Evolutionary conservation across 2,329 filamentous ascomycete species (phyloP), one percentile per base, ranked within the genome.

Genomic region (Pestalotiopsis sp.): DNA sequence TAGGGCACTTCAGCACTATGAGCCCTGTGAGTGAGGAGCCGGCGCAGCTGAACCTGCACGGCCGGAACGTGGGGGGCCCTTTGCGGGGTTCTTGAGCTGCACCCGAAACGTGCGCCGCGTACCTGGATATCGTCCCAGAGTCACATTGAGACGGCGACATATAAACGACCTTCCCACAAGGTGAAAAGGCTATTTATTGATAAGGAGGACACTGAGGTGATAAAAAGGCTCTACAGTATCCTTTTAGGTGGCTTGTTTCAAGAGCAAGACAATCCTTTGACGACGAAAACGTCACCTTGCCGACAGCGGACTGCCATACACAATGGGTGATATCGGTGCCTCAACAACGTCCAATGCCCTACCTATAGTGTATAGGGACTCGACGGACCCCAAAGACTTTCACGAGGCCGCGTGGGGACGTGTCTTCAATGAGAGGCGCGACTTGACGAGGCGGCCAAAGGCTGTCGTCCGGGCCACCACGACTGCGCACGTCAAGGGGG

Each of bases 361-460:
- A 35, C 71, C 71, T 30, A 73, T 75, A 64, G 67, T 75, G 64
- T 75, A 70, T 68, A 68, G 70, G 30, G 71, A 74, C 22, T 70
- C 68, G 65, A 69, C 73, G 13, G 72, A 75, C 48, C 63, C 68
- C 62, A 67, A 67, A 5, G 67, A 64, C 17, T 78, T 75, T 66
- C 38, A 71, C 30, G 72, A 75, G 26, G 76, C 76, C 9, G 74
- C 73, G 39, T 73, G 74, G 68, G 75, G 79, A 14, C 77, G 82
- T 22, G 78, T 85, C 26, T 85, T 85, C 78, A 85, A 85, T 71
- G 70, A 76, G 24, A 77, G 79, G 6, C 74, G 79, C 22, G 75
- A 75, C 39, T 64, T 66, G 10, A 38, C 11, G 40, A 73, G 76
- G 9, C 80, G 77, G 35, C 84, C 84, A 0, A 67, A 74, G 3